phyloP scores from a whole-genome alignment of 2,329 filamentous ascomycete species.

The Stemphylium beticola region DNA sequence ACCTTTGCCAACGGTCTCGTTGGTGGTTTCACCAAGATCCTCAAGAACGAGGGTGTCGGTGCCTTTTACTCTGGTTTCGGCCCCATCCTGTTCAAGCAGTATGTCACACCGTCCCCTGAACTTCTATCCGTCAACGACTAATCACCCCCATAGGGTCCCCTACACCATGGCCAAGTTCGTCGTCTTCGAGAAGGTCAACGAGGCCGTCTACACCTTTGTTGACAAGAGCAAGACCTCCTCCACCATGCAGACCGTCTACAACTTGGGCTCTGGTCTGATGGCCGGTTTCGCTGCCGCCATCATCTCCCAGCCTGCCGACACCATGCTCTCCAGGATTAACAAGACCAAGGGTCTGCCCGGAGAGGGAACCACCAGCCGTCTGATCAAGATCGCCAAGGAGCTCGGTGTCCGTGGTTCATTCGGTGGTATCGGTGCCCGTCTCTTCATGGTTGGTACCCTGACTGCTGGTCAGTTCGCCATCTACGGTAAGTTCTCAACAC shows the following conservation, averaged over 20 bases:
- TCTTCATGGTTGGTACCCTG: constrained; percentile 72
- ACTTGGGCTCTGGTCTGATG: constrained; percentile 83
- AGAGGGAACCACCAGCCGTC: constrained; percentile 79
- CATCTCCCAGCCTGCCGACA: constrained; percentile 89
- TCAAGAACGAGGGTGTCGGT: constrained; percentile 79
- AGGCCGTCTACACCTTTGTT: constrained; percentile 70
- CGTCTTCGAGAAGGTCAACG: constrained; percentile 87
- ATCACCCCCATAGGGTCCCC: constrained; percentile 67
- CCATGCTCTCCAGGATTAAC: constrained; percentile 96
- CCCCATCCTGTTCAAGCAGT: constrained; percentile 54
- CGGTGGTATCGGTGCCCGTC: constrained; percentile 79
- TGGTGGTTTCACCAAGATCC: constrained; percentile 81
- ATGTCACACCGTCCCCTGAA: constrained; percentile 17
- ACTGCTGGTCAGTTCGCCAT: constrained; percentile 76
- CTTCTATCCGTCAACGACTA: constrained; percentile 9
- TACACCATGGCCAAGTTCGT: constrained; percentile 97
- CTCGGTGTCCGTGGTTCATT: constrained; percentile 80
- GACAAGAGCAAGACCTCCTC: constrained; percentile 75
- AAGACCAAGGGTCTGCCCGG: constrained; percentile 88
- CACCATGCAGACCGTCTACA: constrained; percentile 76
- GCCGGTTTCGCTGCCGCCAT: constrained; percentile 87
- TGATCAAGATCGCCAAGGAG: constrained; percentile 88
- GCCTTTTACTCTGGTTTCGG: constrained; percentile 93
- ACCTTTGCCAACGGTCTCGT: constrained; percentile 82
- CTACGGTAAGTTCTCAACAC: constrained; percentile 59